Base-by-base conservation (phyloP, 1,284 basidiomycete genomes). In the Grifola frondosa region DNA sequence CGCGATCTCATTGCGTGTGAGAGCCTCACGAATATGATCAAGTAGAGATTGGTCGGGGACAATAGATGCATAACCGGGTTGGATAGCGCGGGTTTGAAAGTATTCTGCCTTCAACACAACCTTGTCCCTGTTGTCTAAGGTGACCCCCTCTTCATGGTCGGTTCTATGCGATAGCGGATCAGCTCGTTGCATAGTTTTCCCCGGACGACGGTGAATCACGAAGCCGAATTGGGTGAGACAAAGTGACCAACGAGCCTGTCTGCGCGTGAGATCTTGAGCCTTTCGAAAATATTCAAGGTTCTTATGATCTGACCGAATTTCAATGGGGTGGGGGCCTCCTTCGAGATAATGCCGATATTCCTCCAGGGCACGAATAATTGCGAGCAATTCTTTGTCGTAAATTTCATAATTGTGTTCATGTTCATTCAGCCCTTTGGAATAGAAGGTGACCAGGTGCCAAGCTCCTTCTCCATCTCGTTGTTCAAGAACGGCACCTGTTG, bases 211-310 rank as follows among this genome's bases (percentile, higher is more conserved):
- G 1, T 56, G 33, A 1, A 79, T 57, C 0, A 37, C 40, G 46
- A 70, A 71, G 30, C 70, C 45, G 48, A 62, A 75, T 6, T 63
- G 30, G 0, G 62, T 36, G 0, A 79, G 52, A 16, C 58, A 40
- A 0, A 64, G 40, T 0, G 53, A 52, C 76, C 72, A 80, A 2
- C 67, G 46, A 0, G 66, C 69, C 52, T 78, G 71, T 9, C 53
- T 40, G 0, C 61, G 44, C 21, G 62, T 73, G 0, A 77, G 56
- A 5, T 65, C 59, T 23, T 69, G 59, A 0, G 65, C 44, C 1
- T 53, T 59, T 8, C 46, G 26, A 57, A 69, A 77, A 40, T 72
- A 73, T 21, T 62, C 55, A 0, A 77, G 63, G 45, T 74, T 75
- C 12, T 64, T 59, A 46, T 78, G 74, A 48, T 79, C 70, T 0